Evolutionary conservation across 148 eudicot species (phyloP), one percentile per base, ranked within the genome.

Genomic region (Vaccinium macrocarpon): DNA sequence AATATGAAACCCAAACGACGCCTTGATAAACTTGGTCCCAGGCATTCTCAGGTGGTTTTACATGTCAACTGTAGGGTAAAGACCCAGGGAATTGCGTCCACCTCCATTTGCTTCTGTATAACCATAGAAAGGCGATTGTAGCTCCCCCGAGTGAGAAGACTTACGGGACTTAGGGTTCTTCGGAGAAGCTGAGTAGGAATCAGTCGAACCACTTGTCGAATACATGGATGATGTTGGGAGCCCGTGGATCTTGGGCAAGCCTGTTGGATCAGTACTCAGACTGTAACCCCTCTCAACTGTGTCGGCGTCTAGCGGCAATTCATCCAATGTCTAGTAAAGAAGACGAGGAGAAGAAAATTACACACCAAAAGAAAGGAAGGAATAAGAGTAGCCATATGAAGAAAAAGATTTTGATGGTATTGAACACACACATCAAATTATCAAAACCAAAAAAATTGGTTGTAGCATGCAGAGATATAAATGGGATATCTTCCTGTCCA

Each of bases 231-330:
- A 86, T 16, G 89, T 49, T n/a, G 94, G 88, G 76, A 95, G 91
- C 84, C 97, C 96, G 13, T 89, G 91, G 70, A 91, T 91, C 91
- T 88, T 95, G 2, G 99, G 99, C 76, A 97, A 92, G 79, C 99
- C 98, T 4, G 97, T 95, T 66, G 94, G 85, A 83, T 97, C 96
- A 32, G 87, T 86, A 78, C 90, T 91, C 86, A 92, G 70, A 86
- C 91, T 92, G 88, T 93, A 93, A 59, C 99, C 99, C 87, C 91
- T 95, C 88, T 95, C 98, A 32, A 90, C 92, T 49, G 93, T 88
- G 48, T 97, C 98, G 14, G 97, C 99, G 42, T 97, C 99, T 76
- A 95, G 88, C 3, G 98, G 98, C 72, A 97, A 86, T 91, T 95
- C 99, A 84, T 97, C 98, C 89, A 97, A 71, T 75, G 94, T 94